These are phyloP conservation scores for Rutstroemia sp. DNA, from an alignment of 2,329 filamentous ascomycete species.

Conservation along the genomic window DNA sequence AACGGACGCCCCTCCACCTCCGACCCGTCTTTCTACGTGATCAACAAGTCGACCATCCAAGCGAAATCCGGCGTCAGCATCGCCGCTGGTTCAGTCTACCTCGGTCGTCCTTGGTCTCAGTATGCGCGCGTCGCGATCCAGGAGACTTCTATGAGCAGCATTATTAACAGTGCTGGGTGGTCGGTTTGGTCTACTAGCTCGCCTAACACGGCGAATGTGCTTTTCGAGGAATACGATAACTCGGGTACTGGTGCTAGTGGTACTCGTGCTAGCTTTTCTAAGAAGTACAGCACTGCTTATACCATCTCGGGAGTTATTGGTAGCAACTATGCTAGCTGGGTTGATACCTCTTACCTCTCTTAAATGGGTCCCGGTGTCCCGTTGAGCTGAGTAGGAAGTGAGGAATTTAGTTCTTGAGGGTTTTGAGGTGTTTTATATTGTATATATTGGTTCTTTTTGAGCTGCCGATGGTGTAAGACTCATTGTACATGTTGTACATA, in stretches of 20 bases:
- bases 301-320: slow-evolving; percentile 39
- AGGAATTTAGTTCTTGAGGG: not conserved
- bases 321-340: slow-evolving; percentile 34
- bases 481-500: not conserved
- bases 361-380: slow-evolving; percentile 7
- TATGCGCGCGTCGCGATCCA: slow-evolving; percentile 47
- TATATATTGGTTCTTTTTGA: not conserved
- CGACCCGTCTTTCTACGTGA: slow-evolving; percentile 43
- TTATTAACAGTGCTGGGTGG: slow-evolving; percentile 47
- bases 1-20: slow-evolving; percentile 34
- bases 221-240: slow-evolving; percentile 47
- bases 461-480: not conserved
- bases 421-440: not conserved
- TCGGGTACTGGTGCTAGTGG: slow-evolving; percentile 42
- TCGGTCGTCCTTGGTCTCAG: slow-evolving; percentile 45
- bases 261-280: slow-evolving; percentile 40
- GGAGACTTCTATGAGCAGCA: slow-evolving; percentile 37
- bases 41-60: slow-evolving; percentile 38
- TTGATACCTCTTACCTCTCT: slow-evolving; percentile 36
- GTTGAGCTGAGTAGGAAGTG: not conserved
- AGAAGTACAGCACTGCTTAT: slow-evolving; percentile 34
- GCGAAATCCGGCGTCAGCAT: slow-evolving; percentile 35
- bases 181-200: slow-evolving; percentile 37
- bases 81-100: slow-evolving; percentile 35
- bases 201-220: slow-evolving; percentile 38